Evolutionary conservation across 2,329 filamentous ascomycete genomes (phyloP), one percentile per base, ranked within the genome.

Genomic region (Zymoseptoria ardabiliae): DNA sequence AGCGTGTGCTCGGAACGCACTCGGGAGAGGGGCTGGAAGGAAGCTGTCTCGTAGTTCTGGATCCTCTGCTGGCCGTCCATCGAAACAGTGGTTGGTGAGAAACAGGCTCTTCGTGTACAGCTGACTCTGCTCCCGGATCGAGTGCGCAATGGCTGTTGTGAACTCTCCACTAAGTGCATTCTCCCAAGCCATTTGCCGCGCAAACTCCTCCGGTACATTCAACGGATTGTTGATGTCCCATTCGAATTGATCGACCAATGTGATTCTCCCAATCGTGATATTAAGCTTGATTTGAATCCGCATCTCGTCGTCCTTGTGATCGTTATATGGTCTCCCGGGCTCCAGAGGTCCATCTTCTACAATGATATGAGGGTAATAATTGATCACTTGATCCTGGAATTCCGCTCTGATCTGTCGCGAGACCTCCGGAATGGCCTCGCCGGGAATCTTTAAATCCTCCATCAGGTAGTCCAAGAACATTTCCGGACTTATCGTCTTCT

Each of bases 271-370:
- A 70, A 99, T 97, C 6, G 94, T 97, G 70, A 99, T 96, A 75
- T 97, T 97, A 55, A 99, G 81, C 75, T 97, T 97, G 75, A 99
- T 85, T 50, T 96, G 78, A 66, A 99, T 89, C 55, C 94, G 88
- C 93, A 99, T 97, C 77, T 99, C 94, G 72, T 99, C 94, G 71
- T 99, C 96, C 76, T 97, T 97, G 79, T 97, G 96, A 6, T 94
- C 92, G 48, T 83, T 87, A 72, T 97, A 97, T 0, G 93, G 92
- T 11, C 95, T 80, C 70, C 94, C 88, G 1, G 91, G 89, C 69
- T 99, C 93, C 53, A 97, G 80, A 0, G 93, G 85, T 68, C 96
- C 91, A 68, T 97, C 93, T 67, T 95, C 88, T 54, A 93, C 88
- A 71, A 86, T 94, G 22, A 94, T 86, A 68, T 96, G 91, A 4